Evolutionary conservation across 1,284 basidiomycete species (phyloP).

Genomic region (Schizophyllum commune): DNA sequence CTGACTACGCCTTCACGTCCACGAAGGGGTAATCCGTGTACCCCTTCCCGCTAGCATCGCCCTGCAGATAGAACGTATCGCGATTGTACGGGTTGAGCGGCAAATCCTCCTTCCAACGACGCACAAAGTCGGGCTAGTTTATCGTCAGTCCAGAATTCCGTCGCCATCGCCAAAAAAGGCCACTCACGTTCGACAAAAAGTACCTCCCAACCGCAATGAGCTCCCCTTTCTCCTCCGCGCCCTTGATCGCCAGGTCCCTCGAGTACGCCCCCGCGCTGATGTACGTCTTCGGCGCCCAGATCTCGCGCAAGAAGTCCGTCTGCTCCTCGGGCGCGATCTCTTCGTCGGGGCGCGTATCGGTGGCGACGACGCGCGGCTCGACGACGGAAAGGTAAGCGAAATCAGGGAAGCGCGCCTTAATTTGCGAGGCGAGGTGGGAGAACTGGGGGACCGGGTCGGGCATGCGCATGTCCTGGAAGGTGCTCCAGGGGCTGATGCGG

Average conservation of each 20-base stretch:
- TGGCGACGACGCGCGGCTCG: constrained; percentile 25
- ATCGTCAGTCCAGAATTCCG: too few relatives aligned
- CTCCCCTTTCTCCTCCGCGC: constrained; percentile 1
- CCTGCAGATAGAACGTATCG: constrained; percentile 6
- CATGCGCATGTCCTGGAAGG: constrained; percentile 30
- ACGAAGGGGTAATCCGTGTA: constrained; percentile 10
- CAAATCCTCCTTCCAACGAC: constrained; percentile 1
- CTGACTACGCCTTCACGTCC: too few relatives aligned
- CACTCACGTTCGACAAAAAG: constrained; percentile 10
- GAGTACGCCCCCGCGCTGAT: constrained; percentile 7
- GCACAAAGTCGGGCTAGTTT: constrained; percentile 6
- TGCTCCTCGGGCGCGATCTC: constrained; percentile 8
- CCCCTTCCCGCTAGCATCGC: constrained; percentile 4
- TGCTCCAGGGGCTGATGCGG: constrained; percentile 41
- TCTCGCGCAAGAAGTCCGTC: constrained; percentile 23
- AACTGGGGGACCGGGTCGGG: constrained; percentile 29
- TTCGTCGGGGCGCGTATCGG: neutral
- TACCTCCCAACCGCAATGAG: constrained; percentile 6
- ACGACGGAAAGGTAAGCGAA: constrained; percentile 43
- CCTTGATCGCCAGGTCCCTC: constrained; percentile 1
- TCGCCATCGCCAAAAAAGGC: too few relatives aligned
- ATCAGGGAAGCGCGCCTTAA: constrained; percentile 23
- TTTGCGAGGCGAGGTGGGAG: constrained; percentile 16
- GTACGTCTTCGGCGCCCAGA: constrained; percentile 21
- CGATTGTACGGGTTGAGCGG: constrained; percentile 6